Percentiles rank a stretch among this genome's conserved stretches.
Conservation (phyloP, 306 rosid species). For the Trichosanthes cucumerina region DNA sequence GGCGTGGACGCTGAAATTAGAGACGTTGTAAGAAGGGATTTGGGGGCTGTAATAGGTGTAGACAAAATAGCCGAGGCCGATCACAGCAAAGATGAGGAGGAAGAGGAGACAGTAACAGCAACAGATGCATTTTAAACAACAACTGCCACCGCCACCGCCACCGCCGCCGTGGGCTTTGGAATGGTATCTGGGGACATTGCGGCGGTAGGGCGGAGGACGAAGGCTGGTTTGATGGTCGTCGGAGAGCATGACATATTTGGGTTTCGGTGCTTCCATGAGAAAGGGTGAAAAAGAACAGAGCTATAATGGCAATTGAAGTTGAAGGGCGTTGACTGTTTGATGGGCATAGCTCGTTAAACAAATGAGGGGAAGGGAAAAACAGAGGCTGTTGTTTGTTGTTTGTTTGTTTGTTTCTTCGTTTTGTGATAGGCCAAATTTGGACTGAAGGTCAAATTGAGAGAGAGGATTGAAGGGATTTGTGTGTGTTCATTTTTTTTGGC, state of each 20-base stretch:
- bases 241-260: background rate
- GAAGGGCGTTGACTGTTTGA: background rate
- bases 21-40: slow-evolving; percentile 9
- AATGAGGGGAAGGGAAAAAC: background rate
- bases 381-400: background rate
- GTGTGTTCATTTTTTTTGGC: background rate
- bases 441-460: background rate
- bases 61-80: background rate
- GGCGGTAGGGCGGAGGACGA: slow-evolving; percentile 15
- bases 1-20: background rate
- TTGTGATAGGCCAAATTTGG: background rate
- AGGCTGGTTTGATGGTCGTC: background rate
- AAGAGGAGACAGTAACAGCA: background rate
- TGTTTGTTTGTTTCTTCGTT: background rate
- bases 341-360: background rate
- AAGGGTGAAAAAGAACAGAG: background rate
- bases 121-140: slow-evolving; percentile 6
- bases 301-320: background rate
- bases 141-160: background rate
- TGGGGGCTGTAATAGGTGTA: background rate
- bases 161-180: background rate
- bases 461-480: background rate
- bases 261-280: slow-evolving; percentile 4
- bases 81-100: background rate
- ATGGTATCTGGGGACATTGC: slow-evolving; percentile 7